Evolutionary conservation across 2,329 filamentous ascomycete species (phyloP).

Genomic region (Beauveria asiatica): DNA sequence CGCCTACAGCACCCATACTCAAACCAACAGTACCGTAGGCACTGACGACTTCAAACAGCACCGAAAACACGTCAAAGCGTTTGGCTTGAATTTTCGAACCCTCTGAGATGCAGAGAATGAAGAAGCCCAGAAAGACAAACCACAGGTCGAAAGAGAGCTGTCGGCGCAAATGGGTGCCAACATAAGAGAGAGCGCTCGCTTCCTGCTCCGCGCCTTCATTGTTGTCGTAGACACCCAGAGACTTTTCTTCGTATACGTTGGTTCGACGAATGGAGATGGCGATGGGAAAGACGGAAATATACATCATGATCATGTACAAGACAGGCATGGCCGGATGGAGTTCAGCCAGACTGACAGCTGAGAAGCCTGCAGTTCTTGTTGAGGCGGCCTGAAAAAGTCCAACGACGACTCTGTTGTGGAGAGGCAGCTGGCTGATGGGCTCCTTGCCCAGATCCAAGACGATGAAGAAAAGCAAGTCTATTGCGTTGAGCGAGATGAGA

Average conservation of each 20-base stretch:
- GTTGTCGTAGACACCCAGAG: conserved; percentile 62
- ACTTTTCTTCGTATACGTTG: conserved; percentile 93
- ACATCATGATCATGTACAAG: conserved; percentile 98
- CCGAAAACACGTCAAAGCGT: conserved; percentile 59
- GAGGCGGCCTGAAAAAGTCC: conserved; percentile 85
- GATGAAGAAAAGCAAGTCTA: conserved; percentile 87
- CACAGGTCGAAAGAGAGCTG: conserved; percentile 96
- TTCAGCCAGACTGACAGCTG: conserved; percentile 65
- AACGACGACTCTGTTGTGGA: conserved; percentile 70
- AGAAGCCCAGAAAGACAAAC: conserved; percentile 91
- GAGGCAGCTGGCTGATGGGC: conserved; percentile 57
- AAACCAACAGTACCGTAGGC: conserved; percentile 93
- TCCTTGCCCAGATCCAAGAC: conserved; percentile 76
- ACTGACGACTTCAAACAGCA: conserved; percentile 79
- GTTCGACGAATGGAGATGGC: conserved; percentile 90
- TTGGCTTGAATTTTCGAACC: conserved; percentile 56
- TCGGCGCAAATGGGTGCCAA: conserved; percentile 81
- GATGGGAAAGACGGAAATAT: conserved; percentile 94
- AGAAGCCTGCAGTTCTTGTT: conserved; percentile 85
- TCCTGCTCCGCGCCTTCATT: conserved; percentile 37
- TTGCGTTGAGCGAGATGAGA: conserved; percentile 68
- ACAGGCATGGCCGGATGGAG: conserved; percentile 89
- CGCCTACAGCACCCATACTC: conserved; percentile 68
- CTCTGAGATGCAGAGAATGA: conserved; percentile 86
- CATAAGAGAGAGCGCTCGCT: conserved; percentile 64